A percentile compares a stretch with the other conserved stretches of the same genome.
Evolutionary conservation across 768 basidiomycete genomes (phyloP).

Genomic region (Daedalea quercina): DNA sequence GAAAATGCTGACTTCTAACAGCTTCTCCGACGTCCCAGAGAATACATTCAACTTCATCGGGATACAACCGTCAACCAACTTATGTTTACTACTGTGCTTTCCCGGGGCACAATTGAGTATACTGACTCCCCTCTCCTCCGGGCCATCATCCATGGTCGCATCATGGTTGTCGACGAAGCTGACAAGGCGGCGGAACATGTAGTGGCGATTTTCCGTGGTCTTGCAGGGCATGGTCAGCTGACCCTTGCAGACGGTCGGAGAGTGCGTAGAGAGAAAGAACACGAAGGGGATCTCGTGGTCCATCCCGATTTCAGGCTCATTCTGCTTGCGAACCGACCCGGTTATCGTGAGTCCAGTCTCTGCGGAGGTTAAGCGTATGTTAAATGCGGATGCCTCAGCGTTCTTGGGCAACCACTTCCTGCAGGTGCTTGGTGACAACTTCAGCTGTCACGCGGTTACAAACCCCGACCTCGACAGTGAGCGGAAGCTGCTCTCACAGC

Average conservation of each 20-base stretch:
- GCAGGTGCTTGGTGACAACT: slow-evolving; percentile 65
- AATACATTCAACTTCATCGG: slow-evolving; percentile 65
- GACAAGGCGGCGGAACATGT: slow-evolving; percentile 73
- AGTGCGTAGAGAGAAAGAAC: slow-evolving; percentile 38
- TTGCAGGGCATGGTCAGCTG: slow-evolving; percentile 60
- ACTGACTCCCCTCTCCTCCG: slow-evolving; percentile 62
- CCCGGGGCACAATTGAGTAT: slow-evolving; percentile 50
- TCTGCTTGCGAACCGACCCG: slow-evolving; percentile 59
- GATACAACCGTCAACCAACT: slow-evolving; percentile 68
- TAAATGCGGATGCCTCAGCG: slow-evolving; percentile 28
- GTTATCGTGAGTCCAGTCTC: slow-evolving; percentile 46
- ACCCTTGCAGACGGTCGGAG: slow-evolving; percentile 57
- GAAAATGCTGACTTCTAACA: slow-evolving; percentile 18
- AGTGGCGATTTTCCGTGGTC: slow-evolving; percentile 63
- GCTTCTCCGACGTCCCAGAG: slow-evolving; percentile 54
- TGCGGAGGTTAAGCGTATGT: neutral
- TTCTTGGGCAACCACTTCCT: slow-evolving; percentile 72
- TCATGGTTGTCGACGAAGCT: slow-evolving; percentile 68
- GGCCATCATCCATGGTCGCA: slow-evolving; percentile 51
- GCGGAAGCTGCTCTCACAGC: slow-evolving; percentile 47
- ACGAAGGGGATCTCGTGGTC: slow-evolving; percentile 50
- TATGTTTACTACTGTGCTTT: slow-evolving; percentile 60
- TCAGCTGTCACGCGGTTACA: slow-evolving; percentile 56
- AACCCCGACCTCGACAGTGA: slow-evolving; percentile 68
- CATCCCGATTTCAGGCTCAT: slow-evolving; percentile 61